phyloP scores from a whole-genome alignment of 1,284 basidiomycete species.

The Sanghuangporus sanghuang region DNA sequence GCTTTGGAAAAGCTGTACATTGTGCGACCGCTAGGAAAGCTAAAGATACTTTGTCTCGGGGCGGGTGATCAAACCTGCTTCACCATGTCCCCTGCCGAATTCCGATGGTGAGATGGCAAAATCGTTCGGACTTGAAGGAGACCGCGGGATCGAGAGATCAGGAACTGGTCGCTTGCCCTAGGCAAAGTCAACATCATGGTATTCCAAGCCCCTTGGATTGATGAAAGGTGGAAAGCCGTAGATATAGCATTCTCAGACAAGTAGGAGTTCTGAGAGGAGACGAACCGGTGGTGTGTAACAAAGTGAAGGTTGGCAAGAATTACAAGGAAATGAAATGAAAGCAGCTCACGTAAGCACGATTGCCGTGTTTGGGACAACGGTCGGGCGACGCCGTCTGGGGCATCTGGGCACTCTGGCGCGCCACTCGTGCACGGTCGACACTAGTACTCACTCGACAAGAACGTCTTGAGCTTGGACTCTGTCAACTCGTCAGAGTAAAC shows the following conservation, averaged over 20 bases:
- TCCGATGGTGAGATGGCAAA: not conserved
- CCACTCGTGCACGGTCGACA: not conserved
- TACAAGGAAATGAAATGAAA: not conserved
- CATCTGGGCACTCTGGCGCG: not conserved
- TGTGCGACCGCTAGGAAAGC: not conserved
- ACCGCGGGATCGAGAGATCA: not conserved
- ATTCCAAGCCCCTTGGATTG: no score
- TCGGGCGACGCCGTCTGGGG: not conserved
- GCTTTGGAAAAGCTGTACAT: not conserved
- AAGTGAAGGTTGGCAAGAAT: no score
- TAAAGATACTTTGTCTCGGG: not conserved
- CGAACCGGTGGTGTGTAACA: no score
- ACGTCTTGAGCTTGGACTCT: not conserved
- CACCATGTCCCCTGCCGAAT: not conserved
- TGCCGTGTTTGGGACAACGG: not conserved
- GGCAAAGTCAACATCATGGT: no score
- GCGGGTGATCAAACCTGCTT: not conserved
- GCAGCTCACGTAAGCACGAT: not conserved
- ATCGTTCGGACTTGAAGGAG: not conserved
- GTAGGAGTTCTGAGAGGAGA: no score
- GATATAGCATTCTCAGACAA: no score
- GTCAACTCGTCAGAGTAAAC: not conserved
- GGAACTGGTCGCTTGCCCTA: no score
- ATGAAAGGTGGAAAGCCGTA: no score
- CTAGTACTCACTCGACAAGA: not conserved